A percentile compares a stretch with the other conserved stretches of the same genome.
phyloP scores from a whole-genome alignment of 768 basidiomycete species.

The Trametes cingulata region DNA sequence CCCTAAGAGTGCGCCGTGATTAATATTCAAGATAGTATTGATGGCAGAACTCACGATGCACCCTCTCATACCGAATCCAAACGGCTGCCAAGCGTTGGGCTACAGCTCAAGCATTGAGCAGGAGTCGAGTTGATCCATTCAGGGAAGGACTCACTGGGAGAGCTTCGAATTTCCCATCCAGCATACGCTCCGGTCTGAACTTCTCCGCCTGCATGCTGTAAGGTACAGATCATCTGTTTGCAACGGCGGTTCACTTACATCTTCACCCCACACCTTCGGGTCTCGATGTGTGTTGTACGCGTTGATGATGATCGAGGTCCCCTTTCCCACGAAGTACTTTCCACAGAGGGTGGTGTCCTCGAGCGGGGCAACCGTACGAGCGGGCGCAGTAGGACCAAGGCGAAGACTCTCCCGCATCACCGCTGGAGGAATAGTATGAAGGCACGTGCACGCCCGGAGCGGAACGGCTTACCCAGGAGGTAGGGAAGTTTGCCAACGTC shows the following conservation, averaged over 20 bases:
- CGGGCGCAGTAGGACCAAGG: slow-evolving; percentile 40
- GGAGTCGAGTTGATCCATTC: background rate
- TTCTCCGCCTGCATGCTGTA: slow-evolving; percentile 30
- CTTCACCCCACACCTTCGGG: slow-evolving; percentile 47
- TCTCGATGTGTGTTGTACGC: slow-evolving; percentile 39
- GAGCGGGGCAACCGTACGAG: slow-evolving; percentile 35
- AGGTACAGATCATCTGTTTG: background rate
- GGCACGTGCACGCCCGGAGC: no score
- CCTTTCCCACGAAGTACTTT: slow-evolving; percentile 42
- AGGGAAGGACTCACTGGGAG: slow-evolving; percentile 34
- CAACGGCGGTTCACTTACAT: slow-evolving; percentile 34
- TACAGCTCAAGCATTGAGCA: slow-evolving; percentile 8
- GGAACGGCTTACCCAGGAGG: slow-evolving; percentile 34
- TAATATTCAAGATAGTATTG: background rate
- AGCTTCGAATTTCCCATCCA: slow-evolving; percentile 49
- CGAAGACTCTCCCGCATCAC: slow-evolving; percentile 40
- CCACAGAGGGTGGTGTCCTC: slow-evolving; percentile 42
- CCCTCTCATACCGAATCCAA: slow-evolving; percentile 29
- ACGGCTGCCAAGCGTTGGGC: slow-evolving; percentile 47
- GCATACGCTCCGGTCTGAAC: slow-evolving; percentile 49
- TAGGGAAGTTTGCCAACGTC: slow-evolving; percentile 46
- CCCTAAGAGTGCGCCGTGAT: slow-evolving; percentile 24
- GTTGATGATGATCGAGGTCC: slow-evolving; percentile 31
- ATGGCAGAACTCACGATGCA: slow-evolving; percentile 25
- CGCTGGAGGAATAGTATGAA: slow-evolving; percentile 26